These are phyloP conservation scores for Monosporascus cannonballus DNA, from an alignment of 2,329 filamentous ascomycete genomes.

Conservation along the genomic window DNA sequence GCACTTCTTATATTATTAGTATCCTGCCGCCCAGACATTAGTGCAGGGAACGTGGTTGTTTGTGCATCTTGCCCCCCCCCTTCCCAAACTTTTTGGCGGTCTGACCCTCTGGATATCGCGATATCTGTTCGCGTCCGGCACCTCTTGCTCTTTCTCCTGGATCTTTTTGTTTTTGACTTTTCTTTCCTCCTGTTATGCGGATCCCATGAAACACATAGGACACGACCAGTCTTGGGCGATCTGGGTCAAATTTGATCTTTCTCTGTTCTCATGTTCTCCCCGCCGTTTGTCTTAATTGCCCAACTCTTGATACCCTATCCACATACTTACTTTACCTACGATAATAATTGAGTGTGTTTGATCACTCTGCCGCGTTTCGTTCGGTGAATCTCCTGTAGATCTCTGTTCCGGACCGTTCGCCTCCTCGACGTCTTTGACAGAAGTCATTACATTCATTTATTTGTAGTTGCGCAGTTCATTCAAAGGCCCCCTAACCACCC, in stretches of 20 bases:
- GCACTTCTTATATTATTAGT: no score
- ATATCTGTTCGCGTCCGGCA: neutral
- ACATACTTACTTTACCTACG: neutral
- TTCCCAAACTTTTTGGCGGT: neutral
- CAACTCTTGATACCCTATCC: neutral
- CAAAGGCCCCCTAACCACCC: no score
- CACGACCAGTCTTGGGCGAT: neutral
- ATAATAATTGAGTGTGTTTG: neutral
- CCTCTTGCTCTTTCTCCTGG: neutral
- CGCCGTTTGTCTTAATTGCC: no score
- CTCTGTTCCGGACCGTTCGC: neutral
- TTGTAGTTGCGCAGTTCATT: constrained; percentile 5
- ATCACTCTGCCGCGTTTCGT: neutral
- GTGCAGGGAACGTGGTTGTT: no score
- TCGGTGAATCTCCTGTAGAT: no score
- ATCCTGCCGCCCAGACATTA: no score
- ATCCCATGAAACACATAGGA: neutral
- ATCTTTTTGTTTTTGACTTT: neutral
- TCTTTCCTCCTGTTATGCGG: neutral
- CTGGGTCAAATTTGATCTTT: neutral
- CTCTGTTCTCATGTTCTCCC: no score
- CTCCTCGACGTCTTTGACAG: constrained; percentile 30
- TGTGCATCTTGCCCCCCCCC: neutral
- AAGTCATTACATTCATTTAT: constrained; percentile 28
- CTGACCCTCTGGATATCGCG: neutral